Evolutionary conservation across 140 eudicot species (phyloP).

Genomic region (Flaveria floridana): DNA sequence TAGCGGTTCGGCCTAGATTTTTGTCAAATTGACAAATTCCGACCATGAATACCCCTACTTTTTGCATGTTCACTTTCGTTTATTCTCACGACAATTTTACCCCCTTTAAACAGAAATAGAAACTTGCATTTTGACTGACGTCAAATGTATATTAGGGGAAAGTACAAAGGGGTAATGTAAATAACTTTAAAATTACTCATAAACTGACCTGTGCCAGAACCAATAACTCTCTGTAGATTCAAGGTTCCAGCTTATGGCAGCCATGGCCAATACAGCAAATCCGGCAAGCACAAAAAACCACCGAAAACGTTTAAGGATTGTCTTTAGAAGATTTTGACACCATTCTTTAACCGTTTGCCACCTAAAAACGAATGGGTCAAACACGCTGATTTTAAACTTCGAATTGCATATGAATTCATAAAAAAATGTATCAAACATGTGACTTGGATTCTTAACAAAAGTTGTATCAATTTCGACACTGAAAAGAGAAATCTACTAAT

Average conservation of each 20-base stretch:
- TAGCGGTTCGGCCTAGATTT: background rate
- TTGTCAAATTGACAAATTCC: background rate
- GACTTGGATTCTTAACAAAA: conserved; percentile 10
- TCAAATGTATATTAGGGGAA: background rate
- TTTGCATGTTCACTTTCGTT: conserved; percentile 7
- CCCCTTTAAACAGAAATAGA: background rate
- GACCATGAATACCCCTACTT: background rate
- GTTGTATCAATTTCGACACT: background rate
- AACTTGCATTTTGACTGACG: conserved; percentile 10
- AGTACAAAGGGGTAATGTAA: conserved; percentile 4
- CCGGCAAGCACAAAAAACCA: conserved; percentile 80
- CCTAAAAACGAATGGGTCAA: conserved; percentile 36
- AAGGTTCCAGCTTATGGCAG: conserved; percentile 74
- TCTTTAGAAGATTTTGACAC: conserved; percentile 43
- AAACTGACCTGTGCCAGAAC: conserved; percentile 93
- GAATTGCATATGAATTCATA: background rate
- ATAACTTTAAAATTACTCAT: conserved; percentile 3
- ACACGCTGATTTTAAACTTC: background rate
- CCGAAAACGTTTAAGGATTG: conserved; percentile 58
- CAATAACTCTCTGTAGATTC: conserved; percentile 80
- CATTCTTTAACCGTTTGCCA: conserved; percentile 59
- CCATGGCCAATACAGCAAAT: conserved; percentile 64
- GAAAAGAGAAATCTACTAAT: background rate
- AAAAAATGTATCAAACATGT: background rate
- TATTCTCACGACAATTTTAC: background rate